phyloP scores from a whole-genome alignment of 2,329 filamentous ascomycete genomes.

The Ophioceras dolichostomum region DNA sequence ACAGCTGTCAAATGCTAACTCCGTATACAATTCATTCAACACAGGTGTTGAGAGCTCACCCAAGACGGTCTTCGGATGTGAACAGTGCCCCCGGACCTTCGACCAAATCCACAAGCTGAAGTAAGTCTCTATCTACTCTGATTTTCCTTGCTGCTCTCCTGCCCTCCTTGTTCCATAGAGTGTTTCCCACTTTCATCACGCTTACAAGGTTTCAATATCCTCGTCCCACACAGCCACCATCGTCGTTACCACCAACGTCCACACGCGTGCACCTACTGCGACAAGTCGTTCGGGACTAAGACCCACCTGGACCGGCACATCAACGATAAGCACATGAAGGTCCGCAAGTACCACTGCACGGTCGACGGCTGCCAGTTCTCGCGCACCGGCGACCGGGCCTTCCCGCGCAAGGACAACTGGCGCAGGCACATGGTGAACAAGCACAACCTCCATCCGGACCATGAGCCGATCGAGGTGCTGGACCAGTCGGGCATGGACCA shows the following conservation, averaged over 20 bases:
- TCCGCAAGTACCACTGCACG: conserved; percentile 46
- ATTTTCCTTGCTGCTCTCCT: not conserved
- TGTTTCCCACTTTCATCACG: too few species aligned
- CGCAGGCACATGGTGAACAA: conserved; percentile 50
- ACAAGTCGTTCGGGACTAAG: conserved; percentile 47
- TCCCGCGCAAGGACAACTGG: conserved; percentile 52
- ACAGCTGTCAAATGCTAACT: too few species aligned
- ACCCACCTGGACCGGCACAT: conserved; percentile 50
- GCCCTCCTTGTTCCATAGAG: too few species aligned
- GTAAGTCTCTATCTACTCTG: conserved; percentile 21
- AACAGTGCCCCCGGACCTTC: conserved; percentile 32
- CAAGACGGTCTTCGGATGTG: conserved; percentile 19
- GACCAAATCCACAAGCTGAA: conserved; percentile 49
- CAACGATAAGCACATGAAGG: conserved; percentile 49
- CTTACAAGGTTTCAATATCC: too few species aligned
- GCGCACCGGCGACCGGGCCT: conserved; percentile 42
- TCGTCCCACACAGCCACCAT: conserved; percentile 42
- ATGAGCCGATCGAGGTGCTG: conserved; percentile 23
- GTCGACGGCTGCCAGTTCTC: conserved; percentile 42
- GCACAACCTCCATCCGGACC: conserved; percentile 24
- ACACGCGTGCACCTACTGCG: conserved; percentile 27
- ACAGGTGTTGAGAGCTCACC: conserved; percentile 5
- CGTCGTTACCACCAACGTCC: conserved; percentile 47
- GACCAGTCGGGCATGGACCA: conserved; percentile 7
- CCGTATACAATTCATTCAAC: too few species aligned